Evolutionary conservation across 2,329 filamentous ascomycete species (phyloP), one percentile per base, ranked within the genome.

Genomic region (Curvularia lunata): DNA sequence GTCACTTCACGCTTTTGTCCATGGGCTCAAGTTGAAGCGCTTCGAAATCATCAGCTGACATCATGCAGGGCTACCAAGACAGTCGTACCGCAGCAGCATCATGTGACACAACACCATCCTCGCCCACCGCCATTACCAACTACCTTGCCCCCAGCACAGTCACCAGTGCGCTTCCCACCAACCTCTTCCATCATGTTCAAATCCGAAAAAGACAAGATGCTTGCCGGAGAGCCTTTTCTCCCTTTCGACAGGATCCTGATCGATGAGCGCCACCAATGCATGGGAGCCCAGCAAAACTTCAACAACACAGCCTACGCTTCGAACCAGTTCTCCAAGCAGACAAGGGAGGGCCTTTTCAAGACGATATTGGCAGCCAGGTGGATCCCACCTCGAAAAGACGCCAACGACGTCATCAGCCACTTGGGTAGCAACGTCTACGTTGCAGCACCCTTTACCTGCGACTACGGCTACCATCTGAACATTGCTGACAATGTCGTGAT

Each of bases 391-490:
- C 61, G 52, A 19, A 58, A 59, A 12, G 57, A 30, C 3, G 56
- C 58, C 27, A 54, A 48, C 8, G 49, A 53, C 40, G 50, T 63
- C 38, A 60, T 63, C 48, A 91, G 85, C 54, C 85, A 82, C 23
- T 85, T 95, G 5, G 91, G 91, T n/a, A 85, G 88, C 16, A 86
- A 89, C 54, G 89, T 91, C 5, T 83, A 88, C 41, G 90, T 99
- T 25, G 92, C 97, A 70, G 87, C 91, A 2, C 94, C 94, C 0
- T 98, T 99, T 75, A 88, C 84, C 46, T 97, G 94, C 74, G 92
- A 97, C 70, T 97, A 97, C 71, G 95, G 95, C 0, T 98, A 97
- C 79, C 98, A 99, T 75, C 90, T 98, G 68, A 85, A 85, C 47
- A 90, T 99, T 65, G 93, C 91, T 12, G 89, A 93, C 66, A 88